Evolutionary conservation across 2,329 filamentous ascomycete genomes (phyloP), one percentile per base, ranked within the genome.

Genomic region (Aureobasidium melanogenum): DNA sequence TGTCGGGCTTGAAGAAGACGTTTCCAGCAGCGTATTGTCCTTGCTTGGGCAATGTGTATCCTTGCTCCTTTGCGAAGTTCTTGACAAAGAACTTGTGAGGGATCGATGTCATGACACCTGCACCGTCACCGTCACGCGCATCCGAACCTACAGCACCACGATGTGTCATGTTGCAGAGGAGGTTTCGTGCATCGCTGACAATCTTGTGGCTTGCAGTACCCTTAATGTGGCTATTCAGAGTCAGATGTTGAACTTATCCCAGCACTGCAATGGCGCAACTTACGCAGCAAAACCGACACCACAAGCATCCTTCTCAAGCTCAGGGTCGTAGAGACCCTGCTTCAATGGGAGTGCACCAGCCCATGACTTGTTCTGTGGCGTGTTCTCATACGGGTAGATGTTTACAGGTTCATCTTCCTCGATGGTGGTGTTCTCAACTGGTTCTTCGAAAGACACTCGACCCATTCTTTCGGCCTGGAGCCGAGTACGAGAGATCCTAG

Each of bases 161-260:
- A 82, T 99, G 94, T 82, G 94, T 97, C 94, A 99, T 99, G 84
- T 99, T 97, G 83, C 94, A 99, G 66, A 99, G 86, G 64, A 99
- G 82, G 77, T 92, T 96, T 67, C 90, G 88, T 67, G 92, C 93
- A 96, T 97, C 93, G 78, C 89, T 96, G 66, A 97, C 88, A 72
- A 97, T 97, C 75, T 97, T 99, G 83, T 97, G 94, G 81, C 92
- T 97, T 65, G 92, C 77, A 76, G 89, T 88, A 80, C 94, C 94
- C 82, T 97, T 97, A 77, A 97, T 97, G 76, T 97, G 89, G 80
- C 91, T 95, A 68, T 62, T 48, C 47, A 36, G 7, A 63, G 67
- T 75, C 63, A 75, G 69, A 41, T n/a, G 34, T 36, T 58, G 50
- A 55, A 8, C 22, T 8, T 9, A 5, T 8, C n/a, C 44, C n/a